These are phyloP conservation scores for Lentinula novae-zelandiae DNA, from an alignment of 1,284 basidiomycete genomes.

Conservation along the genomic window DNA sequence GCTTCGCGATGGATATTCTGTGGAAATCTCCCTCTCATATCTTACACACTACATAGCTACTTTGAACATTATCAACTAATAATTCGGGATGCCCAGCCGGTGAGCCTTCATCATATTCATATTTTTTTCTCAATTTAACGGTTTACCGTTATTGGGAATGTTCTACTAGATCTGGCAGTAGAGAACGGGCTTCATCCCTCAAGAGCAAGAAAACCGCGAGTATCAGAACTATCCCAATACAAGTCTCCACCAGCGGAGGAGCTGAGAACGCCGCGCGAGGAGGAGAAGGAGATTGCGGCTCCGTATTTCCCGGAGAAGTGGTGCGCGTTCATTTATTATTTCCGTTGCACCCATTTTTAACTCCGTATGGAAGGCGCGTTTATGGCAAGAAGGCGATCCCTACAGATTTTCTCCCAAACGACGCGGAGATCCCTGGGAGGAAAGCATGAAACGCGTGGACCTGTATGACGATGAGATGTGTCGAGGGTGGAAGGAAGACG, in stretches of 20 bases:
- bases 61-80: not conserved
- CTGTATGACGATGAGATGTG: slow-evolving; percentile 14
- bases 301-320: not conserved
- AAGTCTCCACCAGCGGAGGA: not conserved
- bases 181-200: not conserved
- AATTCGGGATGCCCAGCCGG: not conserved
- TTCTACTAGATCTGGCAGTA: not conserved
- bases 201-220: not conserved
- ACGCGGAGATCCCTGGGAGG: slow-evolving; percentile 14
- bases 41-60: not conserved
- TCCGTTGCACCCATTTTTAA: not conserved
- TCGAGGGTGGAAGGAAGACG: slow-evolving; percentile 14
- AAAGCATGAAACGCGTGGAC: slow-evolving; percentile 15
- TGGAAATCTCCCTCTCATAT: not conserved
- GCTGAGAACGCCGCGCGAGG: not conserved
- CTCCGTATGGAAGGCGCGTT: not conserved
- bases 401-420: slow-evolving; percentile 9
- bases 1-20: not conserved
- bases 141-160: not conserved
- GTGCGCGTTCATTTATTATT: not conserved
- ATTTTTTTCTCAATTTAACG: not conserved
- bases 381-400: slow-evolving; percentile 11
- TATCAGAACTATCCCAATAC: not conserved
- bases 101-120: not conserved
- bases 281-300: not conserved